Base-by-base conservation (phyloP, 2,329 filamentous ascomycete genomes). In the Anisogramma anomala region DNA sequence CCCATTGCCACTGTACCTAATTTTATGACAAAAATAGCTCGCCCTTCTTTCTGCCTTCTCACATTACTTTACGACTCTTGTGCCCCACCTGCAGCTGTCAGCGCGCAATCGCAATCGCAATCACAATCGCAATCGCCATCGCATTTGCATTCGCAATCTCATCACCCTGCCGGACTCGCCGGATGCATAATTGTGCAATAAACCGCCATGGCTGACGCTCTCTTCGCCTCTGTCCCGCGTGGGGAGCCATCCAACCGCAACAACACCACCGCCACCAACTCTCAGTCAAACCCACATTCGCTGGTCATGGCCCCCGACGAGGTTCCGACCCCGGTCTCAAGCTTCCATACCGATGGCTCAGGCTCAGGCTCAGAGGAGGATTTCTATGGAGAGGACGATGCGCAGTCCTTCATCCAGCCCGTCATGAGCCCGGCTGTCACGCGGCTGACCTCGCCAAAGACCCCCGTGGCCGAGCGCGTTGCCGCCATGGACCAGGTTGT, bases 351-450 rank as follows among this genome's bases (percentile, higher is more conserved):
- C n/a, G 50, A 49, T 22, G 40, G 48, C 11, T 30, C 45, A 9
- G 22, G 9, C 15, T n/a, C n/a, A n/a, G 49, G 52, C 15, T 56
- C 60, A 7, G 64, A 66, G 28, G 61, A 61, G 37, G 53, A 52
- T 36, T 47, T 62, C 34, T 64, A 65, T 22, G 61, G 62, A 35
- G 67, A 71, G 63, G 72, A 77, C 50, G 72, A 72, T 48, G 74
- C 70, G 4, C 71, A 75, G 49, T 74, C 72, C 6, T 66, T 78
- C 33, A 65, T 80, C 36, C 74, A 75, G 52, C 72, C 73, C 2
- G 65, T 73, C 18, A 67, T 80, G 48, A 78, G 73, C 53, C 64
- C 66, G 6, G 63, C 64, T 17, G 75, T 74, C 7, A 72, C 71
- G 4, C 68, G 72, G 34, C 59, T 78, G 28, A 71, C 72, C 10